Base-by-base conservation (phyloP, 2,329 filamentous ascomycete genomes). In the Penicillium sp. region DNA sequence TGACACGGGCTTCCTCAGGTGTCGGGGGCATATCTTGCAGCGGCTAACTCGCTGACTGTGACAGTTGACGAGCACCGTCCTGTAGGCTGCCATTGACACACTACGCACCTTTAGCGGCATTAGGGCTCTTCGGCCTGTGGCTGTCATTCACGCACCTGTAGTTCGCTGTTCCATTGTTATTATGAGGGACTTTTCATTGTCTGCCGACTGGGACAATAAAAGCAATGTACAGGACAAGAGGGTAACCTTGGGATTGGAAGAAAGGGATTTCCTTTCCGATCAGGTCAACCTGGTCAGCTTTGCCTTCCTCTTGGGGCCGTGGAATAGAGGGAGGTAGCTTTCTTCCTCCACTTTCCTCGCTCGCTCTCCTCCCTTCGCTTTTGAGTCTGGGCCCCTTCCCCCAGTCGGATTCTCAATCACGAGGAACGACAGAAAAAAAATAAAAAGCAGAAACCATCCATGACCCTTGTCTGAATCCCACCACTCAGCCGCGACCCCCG, bases 61-160 rank as follows among this genome's bases (percentile, higher is more conserved):
- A 57, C 55, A 57, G 46, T 46, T 46, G 35, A 57, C 47, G 19
- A n/a, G 29, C n/a, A 29, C 47, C 19, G 13, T 58, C 31, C 48
- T 46, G 47, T 48, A 46, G 26, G 47, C 48, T 61, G 52, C 47
- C 59, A 56, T 52, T 56, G 41, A 57, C 47, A 52, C 41, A 51
- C 30, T 49, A 49, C 41, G 5, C 3, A 48, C 26, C 54, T 61
- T 61, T 53, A 38, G 53, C 59, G 23, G 59, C 59, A 48, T 61
- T 57, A 61, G 54, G 54, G 60, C 55, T 57, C 47, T 41, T 41
- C 38, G 53, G 47, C 30, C 46, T 23, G 59, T 29, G 17, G 46
- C 41, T 21, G 44, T 56, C 44, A 44, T 23, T 41, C 2, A 13
- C 23, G 13, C 45, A 45, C 23, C 46, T 46, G 29, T 23, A n/a